phyloP scores from a whole-genome alignment of 768 basidiomycete genomes.

The Tylopilus sp. region DNA sequence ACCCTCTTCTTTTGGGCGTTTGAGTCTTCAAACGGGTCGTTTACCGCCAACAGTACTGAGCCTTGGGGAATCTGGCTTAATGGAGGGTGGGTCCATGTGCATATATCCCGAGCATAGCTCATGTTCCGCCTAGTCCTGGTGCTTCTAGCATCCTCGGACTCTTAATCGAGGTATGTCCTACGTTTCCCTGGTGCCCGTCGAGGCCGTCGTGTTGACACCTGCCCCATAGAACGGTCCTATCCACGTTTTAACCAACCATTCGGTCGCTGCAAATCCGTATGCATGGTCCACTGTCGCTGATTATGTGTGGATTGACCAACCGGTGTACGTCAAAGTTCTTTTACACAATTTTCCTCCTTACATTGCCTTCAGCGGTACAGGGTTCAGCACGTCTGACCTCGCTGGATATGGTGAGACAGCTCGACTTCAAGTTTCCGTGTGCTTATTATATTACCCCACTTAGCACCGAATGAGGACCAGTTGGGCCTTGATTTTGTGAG shows the following conservation, averaged over 20 bases:
- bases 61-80: conserved; percentile 76
- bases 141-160: conserved; percentile 63
- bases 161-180: conserved; percentile 52
- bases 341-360: not conserved
- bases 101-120: not conserved
- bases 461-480: conserved; percentile 59
- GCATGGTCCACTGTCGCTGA: conserved; percentile 52
- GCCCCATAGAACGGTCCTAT: conserved; percentile 61
- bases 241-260: conserved; percentile 48
- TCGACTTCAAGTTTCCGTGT: not conserved
- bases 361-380: conserved; percentile 44
- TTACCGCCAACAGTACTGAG: conserved; percentile 41
- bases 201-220: not conserved
- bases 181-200: not conserved
- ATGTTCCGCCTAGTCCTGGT: conserved; percentile 45
- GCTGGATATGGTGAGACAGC: conserved; percentile 49
- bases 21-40: conserved; percentile 52
- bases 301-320: conserved; percentile 71
- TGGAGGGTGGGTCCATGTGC: conserved; percentile 47
- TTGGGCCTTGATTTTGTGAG: conserved; percentile 48
- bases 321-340: conserved; percentile 37
- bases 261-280: conserved; percentile 46
- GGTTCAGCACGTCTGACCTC: conserved; percentile 59
- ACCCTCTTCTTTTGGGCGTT: conserved; percentile 66
- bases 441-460: conserved; percentile 7